Evolutionary conservation across 78 protist species (phyloP), one percentile per base, ranked within the genome.

Genomic region (Creolimax fragrantissima): DNA sequence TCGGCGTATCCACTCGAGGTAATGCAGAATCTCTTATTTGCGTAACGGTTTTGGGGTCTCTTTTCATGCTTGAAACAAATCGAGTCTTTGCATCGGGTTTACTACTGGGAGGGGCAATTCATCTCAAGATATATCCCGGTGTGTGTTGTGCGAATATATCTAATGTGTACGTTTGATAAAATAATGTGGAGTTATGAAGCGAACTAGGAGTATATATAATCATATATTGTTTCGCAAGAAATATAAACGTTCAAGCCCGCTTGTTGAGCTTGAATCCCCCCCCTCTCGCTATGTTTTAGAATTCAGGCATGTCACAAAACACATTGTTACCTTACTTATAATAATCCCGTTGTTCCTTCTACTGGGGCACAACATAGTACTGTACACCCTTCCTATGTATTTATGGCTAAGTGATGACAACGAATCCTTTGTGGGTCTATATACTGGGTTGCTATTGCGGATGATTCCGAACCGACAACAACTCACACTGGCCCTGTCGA

Each of bases 1-100:
- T 96, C 83, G 95, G 95, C 66, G 95, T 98, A 36, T 96, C 98
- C 41, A 96, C 99, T 5, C 93, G 99, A 39, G 99, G 99, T 24
- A 97, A 96, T 93, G 96, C 98, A 5, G 99, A 98, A 35, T 90
- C 97, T 2, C 86, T 98, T 44, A 92, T 97, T 41, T 81, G 95
- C 66, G 84, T 96, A 3, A 67, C 96, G 74, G 96, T 97, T 3
- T 35, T 97, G 24, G 81, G 90, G 11, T 43, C 97, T 2, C 42
- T 98, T n/a, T 91, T 84, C 58, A 94, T 85, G 37, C 44, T 97
- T 5, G n/a, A 42, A 3, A 74, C 88, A 35, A 47, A 91, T 35
- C 24, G 66, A 4, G 45, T 89, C 37, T 39, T 86, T 11, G 39
- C 86, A 2, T 94, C 95, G 5, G 96, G 96, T 41, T 3, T 91